Evolutionary conservation across 179 eudicot genomes (phyloP), one percentile per base, ranked within the genome.

Genomic region (Carnegiea gigantea): DNA sequence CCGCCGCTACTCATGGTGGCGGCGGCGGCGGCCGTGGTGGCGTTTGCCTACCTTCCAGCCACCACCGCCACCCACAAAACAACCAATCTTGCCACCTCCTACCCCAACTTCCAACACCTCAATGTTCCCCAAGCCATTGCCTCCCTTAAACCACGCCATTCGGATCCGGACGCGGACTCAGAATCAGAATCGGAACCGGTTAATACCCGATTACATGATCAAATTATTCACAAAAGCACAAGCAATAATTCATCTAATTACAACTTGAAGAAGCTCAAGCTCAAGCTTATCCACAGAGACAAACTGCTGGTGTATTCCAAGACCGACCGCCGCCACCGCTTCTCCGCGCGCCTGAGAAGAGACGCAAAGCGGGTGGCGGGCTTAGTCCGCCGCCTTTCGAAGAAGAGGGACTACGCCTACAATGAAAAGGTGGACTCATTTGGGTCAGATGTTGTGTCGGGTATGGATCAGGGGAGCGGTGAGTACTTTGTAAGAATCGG

Each of bases 391-490:
- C 88, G 80, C 30, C 83, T 86, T 15, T 81, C 81, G 48, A 76
- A 46, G 78, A 18, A 60, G 2, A 53, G 75, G 33, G 9, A 46
- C 72, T 43, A 40, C 28, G 4, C 36, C 62, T 13, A 77, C 70
- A 40, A 70, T 44, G 86, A 81, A 74, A 86, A 77, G 73, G 90
- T 80, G 57, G 91, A 82, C 46, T 92, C 86, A 48, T 84, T 93
- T 65, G 97, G 95, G 84, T 79, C 92, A 30, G 93, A 88, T 1
- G 92, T 95, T 57, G 88, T 93, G 13, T 95, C 98, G 4, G 98
- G 98, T 10, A 93, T 92, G 92, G 93, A 93, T 8, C 90, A 93
- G 83, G 98, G 98, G 5, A 93, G 97, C 80, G 97, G 98, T 0
- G 98, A 95, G 72, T 95, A 95, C 75, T 93, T 94, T 72, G 93